These are phyloP conservation scores for Aspergillus chevalieri DNA, from an alignment of 2,329 filamentous ascomycete species.

Conservation along the genomic window DNA sequence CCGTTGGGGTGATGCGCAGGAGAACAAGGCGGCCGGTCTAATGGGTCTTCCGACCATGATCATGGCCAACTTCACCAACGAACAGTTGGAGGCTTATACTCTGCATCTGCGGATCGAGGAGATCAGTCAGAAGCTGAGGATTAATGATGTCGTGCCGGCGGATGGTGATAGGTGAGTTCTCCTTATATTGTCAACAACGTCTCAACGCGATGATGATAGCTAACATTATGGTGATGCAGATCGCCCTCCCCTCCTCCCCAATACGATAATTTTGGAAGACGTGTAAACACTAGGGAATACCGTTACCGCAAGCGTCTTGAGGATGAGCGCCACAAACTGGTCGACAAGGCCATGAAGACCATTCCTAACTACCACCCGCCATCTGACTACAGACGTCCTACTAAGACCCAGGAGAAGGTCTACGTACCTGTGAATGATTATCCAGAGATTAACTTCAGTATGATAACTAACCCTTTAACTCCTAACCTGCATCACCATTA, in stretches of 20 bases:
- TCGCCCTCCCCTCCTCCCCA: constrained; percentile 93
- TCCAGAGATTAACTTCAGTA: constrained; percentile 99
- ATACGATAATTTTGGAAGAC: constrained; percentile 98
- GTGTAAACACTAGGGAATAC: constrained; percentile 98
- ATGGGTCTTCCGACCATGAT: constrained; percentile 98
- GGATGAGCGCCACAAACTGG: constrained; percentile 96
- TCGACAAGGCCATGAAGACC: constrained; percentile 98
- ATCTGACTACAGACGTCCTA: constrained; percentile 95
- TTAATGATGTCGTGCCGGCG: constrained; percentile 96
- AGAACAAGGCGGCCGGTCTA: constrained; percentile 96
- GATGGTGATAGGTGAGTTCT: constrained; percentile 80
- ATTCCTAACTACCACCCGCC: constrained; percentile 99
- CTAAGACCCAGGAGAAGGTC: constrained; percentile 99
- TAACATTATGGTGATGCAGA: constrained; percentile 43
- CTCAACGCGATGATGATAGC: background rate
- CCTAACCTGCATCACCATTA: constrained; percentile 47
- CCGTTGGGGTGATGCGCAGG: constrained; percentile 91
- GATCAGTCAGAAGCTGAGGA: constrained; percentile 97
- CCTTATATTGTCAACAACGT: background rate
- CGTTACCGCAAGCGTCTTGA: constrained; percentile 97
- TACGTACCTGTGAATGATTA: constrained; percentile 99
- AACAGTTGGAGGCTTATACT: constrained; percentile 96
- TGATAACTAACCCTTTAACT: constrained; percentile 99
- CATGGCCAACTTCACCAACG: constrained; percentile 93
- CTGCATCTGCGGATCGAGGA: constrained; percentile 96